Evolutionary conservation across 257 asterid species (phyloP), one percentile per base, ranked within the genome.

Genomic region (Scutellaria minor): DNA sequence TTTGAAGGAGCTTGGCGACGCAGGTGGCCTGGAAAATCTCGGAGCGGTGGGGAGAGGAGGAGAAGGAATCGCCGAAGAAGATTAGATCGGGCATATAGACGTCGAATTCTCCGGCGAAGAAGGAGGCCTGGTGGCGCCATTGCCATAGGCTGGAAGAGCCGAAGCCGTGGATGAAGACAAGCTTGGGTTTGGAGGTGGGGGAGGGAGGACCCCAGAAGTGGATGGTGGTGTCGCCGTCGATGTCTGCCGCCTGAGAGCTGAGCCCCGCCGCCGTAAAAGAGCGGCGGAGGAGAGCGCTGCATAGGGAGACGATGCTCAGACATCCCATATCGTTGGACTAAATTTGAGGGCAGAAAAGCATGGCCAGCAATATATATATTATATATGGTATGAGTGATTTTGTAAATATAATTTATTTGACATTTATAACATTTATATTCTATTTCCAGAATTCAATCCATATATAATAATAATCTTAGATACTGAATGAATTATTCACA

Each of bases 101-200:
- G 77, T 85, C 73, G 89, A 72, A 92, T 9, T 76, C 45, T 5
- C 40, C 5, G 57, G 91, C 73, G 76, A 92, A 87, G 79, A 61
- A 80, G n/a, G 75, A n/a, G 58, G 85, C 79, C 47, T 88, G 93
- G 6, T 68, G 77, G 14, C 87, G 83, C 98, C 96, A 92, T 73
- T 90, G 98, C 91, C 92, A 89, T 8, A 78, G 67, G n/a, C 95
- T 86, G 18, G 74, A 79, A 0, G 95, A 90, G 0, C 97, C 96
- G 51, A 89, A 91, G 35, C 97, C 96, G 57, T 91, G 97, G 57
- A 91, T 76, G 5, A 91, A 88, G 62, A 89, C 54, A 12, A 91
- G 75, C 20, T 85, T 45, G 12, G 95, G 96, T 39, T 87, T 91
- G 6, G 84, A 48, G 46, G 69, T 15, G 66, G 84, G 10, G 45